These are phyloP conservation scores for Excoecaria agallocha DNA, from an alignment of 345 rosid genomes.

Conservation along the genomic window DNA sequence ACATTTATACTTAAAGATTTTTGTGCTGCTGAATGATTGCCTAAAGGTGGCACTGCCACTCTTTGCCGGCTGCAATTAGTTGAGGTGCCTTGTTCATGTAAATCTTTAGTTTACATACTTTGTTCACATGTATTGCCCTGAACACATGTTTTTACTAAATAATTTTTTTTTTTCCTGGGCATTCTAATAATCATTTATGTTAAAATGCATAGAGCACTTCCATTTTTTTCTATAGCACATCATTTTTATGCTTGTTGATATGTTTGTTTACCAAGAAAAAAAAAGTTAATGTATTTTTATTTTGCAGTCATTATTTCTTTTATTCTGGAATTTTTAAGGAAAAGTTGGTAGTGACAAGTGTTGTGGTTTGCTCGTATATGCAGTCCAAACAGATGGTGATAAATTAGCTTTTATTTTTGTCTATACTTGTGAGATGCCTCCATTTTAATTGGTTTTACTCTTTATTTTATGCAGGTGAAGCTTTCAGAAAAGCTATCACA, in stretches of 20 bases:
- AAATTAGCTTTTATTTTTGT: not conserved
- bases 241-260: not conserved
- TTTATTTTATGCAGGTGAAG: conserved; percentile 60
- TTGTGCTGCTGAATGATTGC: not conserved
- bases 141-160: not conserved
- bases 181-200: not conserved
- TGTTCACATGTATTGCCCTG: not conserved
- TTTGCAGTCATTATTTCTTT: not conserved
- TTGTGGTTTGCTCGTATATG: not conserved
- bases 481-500: conserved; percentile 94
- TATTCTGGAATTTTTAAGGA: not conserved
- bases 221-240: not conserved
- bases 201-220: not conserved
- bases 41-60: not conserved
- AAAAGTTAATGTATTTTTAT: not conserved
- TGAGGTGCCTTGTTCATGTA: not conserved
- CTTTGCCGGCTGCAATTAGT: not conserved
- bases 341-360: not conserved
- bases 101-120: not conserved
- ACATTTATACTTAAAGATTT: not conserved
- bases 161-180: not conserved
- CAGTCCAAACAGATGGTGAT: not conserved
- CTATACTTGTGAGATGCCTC: not conserved
- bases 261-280: not conserved
- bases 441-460: conserved; percentile 11